A percentile compares a stretch with the other conserved stretches of the same genome.
Conservation (phyloP, 176 grass and related monocot species). For the Poa pratensis region DNA sequence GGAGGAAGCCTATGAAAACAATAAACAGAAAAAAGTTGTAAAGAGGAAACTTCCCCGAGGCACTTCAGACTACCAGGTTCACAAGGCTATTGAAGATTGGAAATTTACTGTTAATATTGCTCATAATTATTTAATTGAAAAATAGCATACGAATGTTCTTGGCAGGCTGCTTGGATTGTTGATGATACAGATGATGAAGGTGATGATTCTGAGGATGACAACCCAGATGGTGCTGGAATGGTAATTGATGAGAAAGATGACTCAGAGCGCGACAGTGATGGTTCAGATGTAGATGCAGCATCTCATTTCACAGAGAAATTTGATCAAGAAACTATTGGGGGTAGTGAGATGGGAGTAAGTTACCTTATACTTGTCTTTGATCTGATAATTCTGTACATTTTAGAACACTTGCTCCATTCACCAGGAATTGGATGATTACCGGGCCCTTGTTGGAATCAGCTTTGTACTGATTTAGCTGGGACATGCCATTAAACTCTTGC, state of each 20-base stretch:
- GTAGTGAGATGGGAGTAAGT: slow-evolving; percentile 95
- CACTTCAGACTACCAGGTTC: slow-evolving; percentile 96
- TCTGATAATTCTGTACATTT: slow-evolving; percentile 29
- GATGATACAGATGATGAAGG: slow-evolving; percentile 79
- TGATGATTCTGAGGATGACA: slow-evolving; percentile 55
- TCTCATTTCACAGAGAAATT: slow-evolving; percentile 71
- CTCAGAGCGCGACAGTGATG: slow-evolving; percentile 44
- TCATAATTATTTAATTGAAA: slow-evolving; percentile 19
- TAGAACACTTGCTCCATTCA: slow-evolving; percentile 16
- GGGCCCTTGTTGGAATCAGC: not conserved
- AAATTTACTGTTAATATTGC: slow-evolving; percentile 7
- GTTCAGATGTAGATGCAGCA: slow-evolving; percentile 63
- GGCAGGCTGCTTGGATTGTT: slow-evolving; percentile 96
- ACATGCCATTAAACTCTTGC: slow-evolving; percentile 4
- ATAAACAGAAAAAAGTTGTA: slow-evolving; percentile 64
- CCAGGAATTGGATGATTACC: not conserved
- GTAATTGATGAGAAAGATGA: slow-evolving; percentile 67
- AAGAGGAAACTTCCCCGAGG: slow-evolving; percentile 87
- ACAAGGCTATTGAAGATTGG: slow-evolving; percentile 16
- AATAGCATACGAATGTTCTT: slow-evolving; percentile 36
- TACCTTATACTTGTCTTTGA: slow-evolving; percentile 27
- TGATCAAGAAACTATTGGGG: slow-evolving; percentile 73
- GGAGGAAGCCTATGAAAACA: slow-evolving; percentile 45
- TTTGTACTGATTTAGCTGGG: not conserved
- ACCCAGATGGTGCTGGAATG: slow-evolving; percentile 71